phyloP scores from a whole-genome alignment of 345 rosid genomes.

The Pseudoturritis turrita region DNA sequence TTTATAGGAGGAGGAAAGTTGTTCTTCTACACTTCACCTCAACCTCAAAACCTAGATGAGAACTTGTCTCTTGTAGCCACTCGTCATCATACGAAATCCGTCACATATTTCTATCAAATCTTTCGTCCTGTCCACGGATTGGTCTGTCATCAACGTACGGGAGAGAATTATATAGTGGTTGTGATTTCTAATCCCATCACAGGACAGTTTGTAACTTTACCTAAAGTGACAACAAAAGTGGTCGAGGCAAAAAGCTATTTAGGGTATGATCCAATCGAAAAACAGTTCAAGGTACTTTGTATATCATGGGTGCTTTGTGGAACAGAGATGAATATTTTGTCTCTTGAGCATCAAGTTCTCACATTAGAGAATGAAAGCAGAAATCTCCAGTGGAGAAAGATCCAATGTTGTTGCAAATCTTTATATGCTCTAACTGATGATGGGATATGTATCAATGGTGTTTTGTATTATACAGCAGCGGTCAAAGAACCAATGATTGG shows the following conservation, averaged over 20 bases:
- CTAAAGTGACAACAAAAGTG: background rate
- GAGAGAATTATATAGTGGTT: background rate
- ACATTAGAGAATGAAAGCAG: background rate
- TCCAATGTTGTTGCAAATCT: background rate
- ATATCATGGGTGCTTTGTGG: background rate
- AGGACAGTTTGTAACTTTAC: background rate
- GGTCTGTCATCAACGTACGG: background rate
- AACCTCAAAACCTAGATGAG: background rate
- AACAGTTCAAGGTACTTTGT: background rate
- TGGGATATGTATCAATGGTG: background rate
- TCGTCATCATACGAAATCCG: background rate
- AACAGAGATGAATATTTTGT: background rate
- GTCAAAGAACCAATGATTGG: background rate
- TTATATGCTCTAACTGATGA: background rate
- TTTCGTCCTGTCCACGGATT: background rate
- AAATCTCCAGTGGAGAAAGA: background rate
- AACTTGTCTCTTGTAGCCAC: background rate
- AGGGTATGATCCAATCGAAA: background rate
- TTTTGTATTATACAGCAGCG: background rate
- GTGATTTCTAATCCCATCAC: background rate
- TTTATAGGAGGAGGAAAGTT: background rate
- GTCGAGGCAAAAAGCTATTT: background rate
- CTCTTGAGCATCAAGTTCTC: background rate
- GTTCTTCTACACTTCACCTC: background rate
- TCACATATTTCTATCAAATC: background rate